Conservation (phyloP, 768 basidiomycete genomes). For the Mycena metata region DNA sequence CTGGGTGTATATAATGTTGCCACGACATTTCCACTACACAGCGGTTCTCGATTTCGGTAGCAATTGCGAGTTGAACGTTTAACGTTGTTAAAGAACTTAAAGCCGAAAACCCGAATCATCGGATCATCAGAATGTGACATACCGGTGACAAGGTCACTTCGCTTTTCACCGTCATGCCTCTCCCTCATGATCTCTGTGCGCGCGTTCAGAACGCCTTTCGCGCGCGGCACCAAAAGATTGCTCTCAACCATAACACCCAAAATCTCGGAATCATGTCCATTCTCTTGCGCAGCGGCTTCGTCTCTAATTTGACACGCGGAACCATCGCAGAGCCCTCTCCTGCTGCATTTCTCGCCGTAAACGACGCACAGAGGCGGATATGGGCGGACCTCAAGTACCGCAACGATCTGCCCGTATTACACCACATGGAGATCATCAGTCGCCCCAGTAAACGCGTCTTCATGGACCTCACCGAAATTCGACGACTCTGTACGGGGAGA, state of each 20-base stretch:
- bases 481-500: slow-evolving; percentile 84
- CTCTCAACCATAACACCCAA: slow-evolving; percentile 87
- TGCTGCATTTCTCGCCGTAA: slow-evolving; percentile 66
- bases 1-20: too few species aligned
- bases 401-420: slow-evolving; percentile 87
- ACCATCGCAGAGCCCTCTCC: slow-evolving; percentile 77
- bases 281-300: slow-evolving; percentile 91
- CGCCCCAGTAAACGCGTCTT: slow-evolving; percentile 86
- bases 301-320: slow-evolving; percentile 87
- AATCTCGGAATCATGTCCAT: slow-evolving; percentile 94
- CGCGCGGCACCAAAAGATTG: slow-evolving; percentile 82
- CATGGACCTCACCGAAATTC: slow-evolving; percentile 80
- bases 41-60: too few species aligned
- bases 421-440: slow-evolving; percentile 84
- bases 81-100: too few species aligned
- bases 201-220: slow-evolving; percentile 93
- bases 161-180: slow-evolving; percentile 51
- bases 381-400: slow-evolving; percentile 97
- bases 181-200: slow-evolving; percentile 91
- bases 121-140: too few species aligned
- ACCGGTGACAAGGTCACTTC: too few species aligned
- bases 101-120: too few species aligned
- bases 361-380: slow-evolving; percentile 81
- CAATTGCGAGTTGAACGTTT: too few species aligned
- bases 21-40: too few species aligned